These are phyloP conservation scores for Pyrenochaeta sp. DNA, from an alignment of 2,329 filamentous ascomycete species.

Conservation along the genomic window DNA sequence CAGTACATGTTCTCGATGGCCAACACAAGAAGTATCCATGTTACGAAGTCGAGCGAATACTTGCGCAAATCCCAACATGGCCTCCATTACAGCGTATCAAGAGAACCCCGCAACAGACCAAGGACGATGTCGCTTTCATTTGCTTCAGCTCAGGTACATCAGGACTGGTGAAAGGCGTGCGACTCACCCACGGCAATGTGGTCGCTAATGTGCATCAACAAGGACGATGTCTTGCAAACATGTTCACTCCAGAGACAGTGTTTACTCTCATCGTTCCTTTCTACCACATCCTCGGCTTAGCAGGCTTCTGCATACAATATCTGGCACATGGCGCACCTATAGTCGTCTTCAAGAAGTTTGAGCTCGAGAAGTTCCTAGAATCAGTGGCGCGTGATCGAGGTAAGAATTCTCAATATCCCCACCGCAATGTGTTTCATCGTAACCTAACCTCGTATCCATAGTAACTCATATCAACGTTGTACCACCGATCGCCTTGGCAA, in stretches of 20 bases:
- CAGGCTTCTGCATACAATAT: constrained; percentile 9
- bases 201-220: background rate
- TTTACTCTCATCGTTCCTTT: constrained; percentile 10
- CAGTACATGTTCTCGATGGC: too few relatives aligned
- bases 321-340: constrained; percentile 13
- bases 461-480: constrained; percentile 2
- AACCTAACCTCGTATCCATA: too few relatives aligned
- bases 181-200: constrained; percentile 14
- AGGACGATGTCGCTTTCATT: background rate
- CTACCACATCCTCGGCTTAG: constrained; percentile 13
- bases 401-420: background rate
- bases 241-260: constrained; percentile 1
- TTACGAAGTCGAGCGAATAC: too few relatives aligned
- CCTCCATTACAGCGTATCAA: too few relatives aligned
- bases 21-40: too few relatives aligned
- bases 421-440: background rate
- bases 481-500: background rate
- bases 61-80: background rate
- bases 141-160: constrained; percentile 26
- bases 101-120: background rate
- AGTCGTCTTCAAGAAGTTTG: constrained; percentile 1
- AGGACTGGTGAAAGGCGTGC: constrained; percentile 18
- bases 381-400: background rate
- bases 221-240: background rate
- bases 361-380: background rate